Evolutionary conservation across 306 rosid genomes (phyloP).

Genomic region (Castanopsis chinensis): DNA sequence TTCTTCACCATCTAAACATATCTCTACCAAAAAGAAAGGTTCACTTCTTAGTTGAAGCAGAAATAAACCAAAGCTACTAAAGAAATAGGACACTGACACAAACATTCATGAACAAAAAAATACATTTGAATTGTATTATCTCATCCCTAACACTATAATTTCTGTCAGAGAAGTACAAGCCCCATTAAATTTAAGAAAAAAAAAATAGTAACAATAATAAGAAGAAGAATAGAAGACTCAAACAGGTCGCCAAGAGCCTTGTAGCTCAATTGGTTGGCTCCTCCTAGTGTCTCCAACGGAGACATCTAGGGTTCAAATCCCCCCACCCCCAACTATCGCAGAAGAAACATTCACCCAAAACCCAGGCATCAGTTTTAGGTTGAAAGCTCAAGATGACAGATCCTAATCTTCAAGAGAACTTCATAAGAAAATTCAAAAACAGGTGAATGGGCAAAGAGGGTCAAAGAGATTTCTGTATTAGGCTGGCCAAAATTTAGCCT

Average conservation of each 20-base stretch:
- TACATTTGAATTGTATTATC: neutral
- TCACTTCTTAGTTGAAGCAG: neutral
- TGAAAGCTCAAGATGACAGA: neutral
- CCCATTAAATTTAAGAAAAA: neutral
- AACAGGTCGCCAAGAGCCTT: neutral
- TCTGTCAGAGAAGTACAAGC: neutral
- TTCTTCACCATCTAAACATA: conserved; percentile 64
- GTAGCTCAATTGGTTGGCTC: too few relatives aligned
- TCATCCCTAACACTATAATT: neutral
- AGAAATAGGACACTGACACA: neutral
- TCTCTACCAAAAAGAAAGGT: conserved; percentile 42
- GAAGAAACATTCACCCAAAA: neutral
- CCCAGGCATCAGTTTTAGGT: neutral
- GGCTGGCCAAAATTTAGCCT: neutral
- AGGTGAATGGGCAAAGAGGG: neutral
- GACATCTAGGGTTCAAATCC: too few relatives aligned
- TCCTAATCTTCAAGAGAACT: neutral
- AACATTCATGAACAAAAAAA: neutral
- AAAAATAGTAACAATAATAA: neutral
- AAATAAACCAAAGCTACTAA: conserved; percentile 1
- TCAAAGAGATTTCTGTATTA: neutral
- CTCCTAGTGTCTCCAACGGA: too few relatives aligned
- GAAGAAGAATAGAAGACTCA: neutral
- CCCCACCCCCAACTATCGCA: neutral
- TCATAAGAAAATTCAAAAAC: neutral